Evolutionary conservation across 164 flowering plant species (phyloP), one percentile per base, ranked within the genome.

Genomic region (Magnolia sinica): DNA sequence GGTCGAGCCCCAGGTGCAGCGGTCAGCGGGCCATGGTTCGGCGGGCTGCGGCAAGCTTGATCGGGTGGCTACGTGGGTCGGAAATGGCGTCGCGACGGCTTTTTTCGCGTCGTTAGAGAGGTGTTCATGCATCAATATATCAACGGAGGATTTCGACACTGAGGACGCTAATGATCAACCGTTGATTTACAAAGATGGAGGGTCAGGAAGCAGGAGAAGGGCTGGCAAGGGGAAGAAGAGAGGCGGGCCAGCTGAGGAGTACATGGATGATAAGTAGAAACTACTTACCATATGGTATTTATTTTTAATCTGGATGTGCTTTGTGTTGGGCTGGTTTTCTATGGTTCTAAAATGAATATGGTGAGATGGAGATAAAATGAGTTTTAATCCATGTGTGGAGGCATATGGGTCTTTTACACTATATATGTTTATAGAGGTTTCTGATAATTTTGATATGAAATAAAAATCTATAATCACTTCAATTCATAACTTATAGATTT

Each of bases 51-150:
- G 86, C 0, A 90, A 87, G 83, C 76, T 87, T 37, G 93, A 89
- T 71, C 86, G 94, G 65, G 83, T 91, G 79, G 97, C 92, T 8
- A 85, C 79, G 86, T 90, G 97, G 97, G 75, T 92, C 82, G 65
- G 89, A 77, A 87, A 88, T 72, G 87, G 94, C 11, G 80, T 92
- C 0, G 81, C 90, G 0, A 49, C 84, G 0, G 92, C 90, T 0
- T 92, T 92, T 71, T 92, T 92, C 51, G 92, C 91, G 0, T 92
- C 97, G 13, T 76, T 92, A 7, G 91, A 92, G 51, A 74, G 89
- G 20, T 92, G 93, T 76, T 92, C 91, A 58, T 92, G 97, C 83
- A 87, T 92, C 77, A 85, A 86, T 0, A 89, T 92, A 2, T 83
- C 87, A 27, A 90, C 97, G 8, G 83, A 76, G 49, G 97, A 86